Evolutionary conservation across 2,329 filamentous ascomycete genomes (phyloP), one percentile per base, ranked within the genome.

Genomic region (Bipolaris sorokiniana): DNA sequence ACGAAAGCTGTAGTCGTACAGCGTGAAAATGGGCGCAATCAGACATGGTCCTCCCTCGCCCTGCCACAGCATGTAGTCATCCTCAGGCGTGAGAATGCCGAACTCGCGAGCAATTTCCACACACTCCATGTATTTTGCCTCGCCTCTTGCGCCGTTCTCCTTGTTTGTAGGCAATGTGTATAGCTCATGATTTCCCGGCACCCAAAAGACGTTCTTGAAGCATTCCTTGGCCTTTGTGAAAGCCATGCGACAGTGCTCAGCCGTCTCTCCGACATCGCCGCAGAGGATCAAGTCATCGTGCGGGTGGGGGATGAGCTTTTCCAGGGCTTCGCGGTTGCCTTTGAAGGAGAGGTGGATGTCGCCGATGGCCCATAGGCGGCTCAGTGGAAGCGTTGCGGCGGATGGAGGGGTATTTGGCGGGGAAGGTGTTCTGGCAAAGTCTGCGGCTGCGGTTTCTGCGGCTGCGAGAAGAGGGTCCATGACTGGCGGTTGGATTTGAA

Each of bases 1-100:
- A 0, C 83, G 77, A 69, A 86, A 86, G 59, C 78, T 82, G 72
- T 86, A 86, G 72, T 86, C 84, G 75, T 86, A 86, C 13, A 86
- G 75, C 0, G 84, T 85, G 76, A 86, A 86, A 48, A 85, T 79
- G 31, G 82, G 84, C 31, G 81, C 82, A 38, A 86, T 78, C 36
- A 86, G 58, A 5, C 75, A 81, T 5, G 80, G 80, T 3, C 77
- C 76, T 20, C 79, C 81, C 7, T 79, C 77, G n/a, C 82, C 83
- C 4, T 84, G 77, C 83, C 83, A 86, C 20, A 79, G 71, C 33
- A 77, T 75, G 62, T 77, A 86, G 5, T 83, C 81, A 66, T 86
- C 84, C 64, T 86, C 83, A 10, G 84, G 84, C 5, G 84, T 86
- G 54, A 79, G 72, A 13, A 86, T 79, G 34, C 82, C 83, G 68